Conservation (phyloP, 768 basidiomycete genomes). For the Tulasnella calospora region DNA sequence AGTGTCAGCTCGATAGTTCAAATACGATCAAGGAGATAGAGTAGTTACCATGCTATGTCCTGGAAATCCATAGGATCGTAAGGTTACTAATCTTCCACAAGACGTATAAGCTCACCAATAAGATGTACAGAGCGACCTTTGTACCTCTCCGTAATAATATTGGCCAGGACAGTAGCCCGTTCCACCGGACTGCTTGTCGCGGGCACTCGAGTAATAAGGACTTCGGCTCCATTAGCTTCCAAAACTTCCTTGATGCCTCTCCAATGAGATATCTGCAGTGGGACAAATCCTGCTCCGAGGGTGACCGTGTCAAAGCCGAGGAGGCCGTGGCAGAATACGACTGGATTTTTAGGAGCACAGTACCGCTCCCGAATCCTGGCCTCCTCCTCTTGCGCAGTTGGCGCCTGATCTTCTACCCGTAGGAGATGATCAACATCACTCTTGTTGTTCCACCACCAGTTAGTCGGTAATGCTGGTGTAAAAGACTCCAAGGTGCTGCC, state of each 20-base stretch:
- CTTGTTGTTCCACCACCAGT: conserved; percentile 56
- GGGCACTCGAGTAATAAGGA: conserved; percentile 90
- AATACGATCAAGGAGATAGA: background rate
- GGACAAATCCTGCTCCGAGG: conserved; percentile 68
- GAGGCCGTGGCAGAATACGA: conserved; percentile 94
- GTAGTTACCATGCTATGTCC: conserved; percentile 70
- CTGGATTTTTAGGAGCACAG: conserved; percentile 69
- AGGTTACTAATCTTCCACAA: conserved; percentile 33
- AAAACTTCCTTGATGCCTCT: conserved; percentile 92
- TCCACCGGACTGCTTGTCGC: conserved; percentile 85
- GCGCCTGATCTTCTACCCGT: conserved; percentile 51
- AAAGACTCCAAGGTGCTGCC: conserved; percentile 25
- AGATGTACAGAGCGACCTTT: conserved; percentile 83
- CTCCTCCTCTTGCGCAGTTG: conserved; percentile 47
- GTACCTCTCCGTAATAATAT: conserved; percentile 71
- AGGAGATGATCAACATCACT: conserved; percentile 45
- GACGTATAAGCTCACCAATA: conserved; percentile 47
- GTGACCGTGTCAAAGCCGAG: conserved; percentile 84
- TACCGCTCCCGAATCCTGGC: conserved; percentile 51
- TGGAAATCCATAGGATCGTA: conserved; percentile 27
- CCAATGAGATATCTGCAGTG: conserved; percentile 91
- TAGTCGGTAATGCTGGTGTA: conserved; percentile 29
- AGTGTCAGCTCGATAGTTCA: conserved; percentile 18
- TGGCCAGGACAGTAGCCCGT: conserved; percentile 83
- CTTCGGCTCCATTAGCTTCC: conserved; percentile 80